phyloP scores from a whole-genome alignment of 495 filamentous ascomycete genomes.

The Terfezia boudieri region DNA sequence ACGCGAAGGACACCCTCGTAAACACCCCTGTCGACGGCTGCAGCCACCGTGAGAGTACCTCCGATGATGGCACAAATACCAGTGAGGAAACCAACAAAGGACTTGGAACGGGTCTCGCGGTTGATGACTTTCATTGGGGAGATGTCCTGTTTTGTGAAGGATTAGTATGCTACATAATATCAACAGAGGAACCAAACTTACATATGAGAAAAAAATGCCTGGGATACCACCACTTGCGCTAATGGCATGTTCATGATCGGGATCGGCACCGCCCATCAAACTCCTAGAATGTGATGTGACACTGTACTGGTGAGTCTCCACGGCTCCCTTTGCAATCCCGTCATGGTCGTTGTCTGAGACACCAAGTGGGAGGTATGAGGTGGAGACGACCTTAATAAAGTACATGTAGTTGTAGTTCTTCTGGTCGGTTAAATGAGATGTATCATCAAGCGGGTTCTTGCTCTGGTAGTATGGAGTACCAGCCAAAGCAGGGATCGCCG shows the following conservation, averaged over 20 bases:
- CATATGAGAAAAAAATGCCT: slow-evolving; percentile 94
- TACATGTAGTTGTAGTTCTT: slow-evolving; percentile 94
- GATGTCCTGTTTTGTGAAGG: slow-evolving; percentile 42
- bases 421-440: slow-evolving; percentile 53
- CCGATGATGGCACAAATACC: slow-evolving; percentile 88
- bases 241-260: slow-evolving; percentile 63
- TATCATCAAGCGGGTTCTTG: slow-evolving; percentile 73
- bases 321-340: slow-evolving; percentile 24
- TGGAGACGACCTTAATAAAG: slow-evolving; percentile 94
- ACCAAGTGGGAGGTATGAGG: slow-evolving; percentile 64
- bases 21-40: slow-evolving; percentile 71
- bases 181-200: slow-evolving; percentile 23
- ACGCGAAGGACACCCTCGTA: slow-evolving; percentile 43
- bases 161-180: neutral
- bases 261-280: slow-evolving; percentile 56
- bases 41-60: slow-evolving; percentile 86
- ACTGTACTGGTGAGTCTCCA: slow-evolving; percentile 90
- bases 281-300: slow-evolving; percentile 89
- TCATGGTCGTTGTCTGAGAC: slow-evolving; percentile 19
- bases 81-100: slow-evolving; percentile 72
- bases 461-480: slow-evolving; percentile 33
- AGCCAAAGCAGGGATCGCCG: slow-evolving; percentile 35
- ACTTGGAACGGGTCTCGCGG: slow-evolving; percentile 68
- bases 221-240: slow-evolving; percentile 84
- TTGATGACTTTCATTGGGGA: slow-evolving; percentile 99